These are phyloP conservation scores for Neofusicoccum sp. DNA, from an alignment of 2,329 filamentous ascomycete species.

Conservation along the genomic window DNA sequence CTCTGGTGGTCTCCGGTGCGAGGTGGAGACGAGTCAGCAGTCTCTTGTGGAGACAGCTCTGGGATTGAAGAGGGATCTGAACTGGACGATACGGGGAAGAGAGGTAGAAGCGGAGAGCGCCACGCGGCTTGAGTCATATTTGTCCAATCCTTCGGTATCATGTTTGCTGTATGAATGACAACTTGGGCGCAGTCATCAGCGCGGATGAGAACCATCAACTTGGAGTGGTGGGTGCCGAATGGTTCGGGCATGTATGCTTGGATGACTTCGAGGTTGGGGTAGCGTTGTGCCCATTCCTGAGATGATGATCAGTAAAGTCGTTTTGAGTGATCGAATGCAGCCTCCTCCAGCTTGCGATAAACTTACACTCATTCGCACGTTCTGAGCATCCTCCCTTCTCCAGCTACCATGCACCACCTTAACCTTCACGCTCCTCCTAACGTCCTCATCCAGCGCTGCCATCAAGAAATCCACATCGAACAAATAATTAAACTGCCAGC, in stretches of 20 bases:
- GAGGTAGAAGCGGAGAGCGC: constrained; percentile 69
- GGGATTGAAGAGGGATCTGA: not conserved
- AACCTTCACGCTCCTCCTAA: constrained; percentile 51
- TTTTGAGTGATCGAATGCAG: not conserved
- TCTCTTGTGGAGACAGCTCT: not conserved
- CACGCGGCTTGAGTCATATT: constrained; percentile 87
- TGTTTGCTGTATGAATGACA: constrained; percentile 85
- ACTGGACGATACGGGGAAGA: constrained; percentile 26
- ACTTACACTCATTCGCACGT: constrained; percentile 57
- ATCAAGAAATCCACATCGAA: constrained; percentile 64
- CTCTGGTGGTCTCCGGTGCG: too few species aligned
- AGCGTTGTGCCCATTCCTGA: constrained; percentile 60
- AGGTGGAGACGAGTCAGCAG: not conserved
- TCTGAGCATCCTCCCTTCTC: constrained; percentile 64
- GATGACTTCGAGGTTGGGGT: constrained; percentile 68
- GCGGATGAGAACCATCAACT: constrained; percentile 82
- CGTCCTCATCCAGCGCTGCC: constrained; percentile 56
- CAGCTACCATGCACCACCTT: constrained; percentile 64
- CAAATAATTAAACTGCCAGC: constrained; percentile 69
- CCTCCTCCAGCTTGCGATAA: not conserved
- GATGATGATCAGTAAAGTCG: not conserved
- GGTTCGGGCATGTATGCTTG: constrained; percentile 76
- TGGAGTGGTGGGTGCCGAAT: constrained; percentile 82
- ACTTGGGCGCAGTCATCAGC: constrained; percentile 76
- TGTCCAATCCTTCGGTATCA: constrained; percentile 83